A percentile compares a stretch with the other conserved stretches of the same genome.
phyloP scores from a whole-genome alignment of 2,329 filamentous ascomycete genomes.

The Aaosphaeria pasadenensis region DNA sequence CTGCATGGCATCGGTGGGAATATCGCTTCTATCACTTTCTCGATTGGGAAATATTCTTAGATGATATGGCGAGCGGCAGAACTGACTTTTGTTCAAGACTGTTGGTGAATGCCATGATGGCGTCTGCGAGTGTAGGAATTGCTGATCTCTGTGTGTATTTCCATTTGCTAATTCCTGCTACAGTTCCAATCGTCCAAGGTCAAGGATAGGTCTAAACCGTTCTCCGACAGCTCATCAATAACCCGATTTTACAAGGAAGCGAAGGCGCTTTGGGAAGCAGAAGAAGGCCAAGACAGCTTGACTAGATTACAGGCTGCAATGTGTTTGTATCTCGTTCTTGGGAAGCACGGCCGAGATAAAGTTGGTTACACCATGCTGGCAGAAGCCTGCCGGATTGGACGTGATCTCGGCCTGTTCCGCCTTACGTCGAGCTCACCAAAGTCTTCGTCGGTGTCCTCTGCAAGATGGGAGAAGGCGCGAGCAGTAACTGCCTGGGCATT shows the following conservation, averaged over 20 bases:
- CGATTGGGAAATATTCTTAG: slow-evolving; percentile 28
- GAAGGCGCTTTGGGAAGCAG: slow-evolving; percentile 23
- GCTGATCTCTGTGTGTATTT: not conserved
- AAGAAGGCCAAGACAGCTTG: slow-evolving; percentile 18
- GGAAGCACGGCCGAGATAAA: slow-evolving; percentile 30
- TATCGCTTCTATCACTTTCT: slow-evolving; percentile 27
- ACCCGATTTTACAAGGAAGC: slow-evolving; percentile 29
- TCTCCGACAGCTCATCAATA: slow-evolving; percentile 19
- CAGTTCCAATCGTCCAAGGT: slow-evolving; percentile 24
- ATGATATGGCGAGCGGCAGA: slow-evolving; percentile 20
- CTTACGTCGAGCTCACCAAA: slow-evolving; percentile 3
- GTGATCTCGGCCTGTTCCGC: slow-evolving; percentile 21
- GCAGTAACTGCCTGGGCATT: slow-evolving; percentile 28
- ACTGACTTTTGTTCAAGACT: slow-evolving; percentile 28
- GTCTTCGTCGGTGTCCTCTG: slow-evolving; percentile 10
- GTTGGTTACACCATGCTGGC: slow-evolving; percentile 23
- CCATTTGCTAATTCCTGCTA: not conserved
- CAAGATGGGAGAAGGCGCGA: slow-evolving; percentile 18
- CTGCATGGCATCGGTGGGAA: slow-evolving; percentile 24
- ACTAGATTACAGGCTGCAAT: slow-evolving; percentile 24
- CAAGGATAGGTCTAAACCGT: slow-evolving; percentile 25
- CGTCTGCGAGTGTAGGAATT: slow-evolving; percentile 25
- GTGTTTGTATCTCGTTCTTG: slow-evolving; percentile 25
- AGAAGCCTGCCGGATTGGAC: slow-evolving; percentile 23
- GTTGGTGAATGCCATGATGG: slow-evolving; percentile 28